Evolutionary conservation across 208 protist species (phyloP).

Genomic region (Trypanosoma scelopori): DNA sequence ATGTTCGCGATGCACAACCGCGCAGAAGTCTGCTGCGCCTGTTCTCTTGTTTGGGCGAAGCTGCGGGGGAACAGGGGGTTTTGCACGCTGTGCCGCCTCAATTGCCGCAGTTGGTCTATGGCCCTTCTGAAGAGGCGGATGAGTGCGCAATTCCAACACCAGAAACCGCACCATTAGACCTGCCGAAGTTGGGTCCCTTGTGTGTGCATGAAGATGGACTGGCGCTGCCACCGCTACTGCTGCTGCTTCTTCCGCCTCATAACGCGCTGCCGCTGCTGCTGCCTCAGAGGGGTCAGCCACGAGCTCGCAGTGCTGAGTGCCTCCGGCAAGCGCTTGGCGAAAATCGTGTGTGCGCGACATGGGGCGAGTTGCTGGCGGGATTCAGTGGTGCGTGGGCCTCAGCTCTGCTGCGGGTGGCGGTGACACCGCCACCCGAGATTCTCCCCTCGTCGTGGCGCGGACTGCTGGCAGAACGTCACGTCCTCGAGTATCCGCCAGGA

Average conservation of each 20-base stretch:
- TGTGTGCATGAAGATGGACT: background rate
- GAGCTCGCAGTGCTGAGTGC: background rate
- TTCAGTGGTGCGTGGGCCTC: conserved; percentile 8
- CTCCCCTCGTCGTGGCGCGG: background rate
- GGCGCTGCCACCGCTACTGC: background rate
- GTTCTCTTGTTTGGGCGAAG: background rate
- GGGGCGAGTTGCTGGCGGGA: background rate
- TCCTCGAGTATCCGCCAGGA: too few species aligned
- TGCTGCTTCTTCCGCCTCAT: background rate
- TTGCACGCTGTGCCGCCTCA: background rate
- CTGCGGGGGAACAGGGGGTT: background rate
- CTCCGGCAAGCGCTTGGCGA: background rate
- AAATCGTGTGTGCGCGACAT: background rate
- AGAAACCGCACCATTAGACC: background rate
- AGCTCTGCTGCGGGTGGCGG: background rate
- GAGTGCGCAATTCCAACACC: background rate
- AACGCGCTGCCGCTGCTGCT: conserved; percentile 1
- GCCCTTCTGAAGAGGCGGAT: background rate
- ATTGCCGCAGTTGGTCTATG: background rate
- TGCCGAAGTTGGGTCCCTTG: background rate
- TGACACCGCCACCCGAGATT: background rate
- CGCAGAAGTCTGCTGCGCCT: background rate
- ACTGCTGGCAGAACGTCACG: too few species aligned
- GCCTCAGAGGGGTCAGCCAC: background rate
- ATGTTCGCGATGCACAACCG: background rate